phyloP scores from a whole-genome alignment of 805 yeast species.

The Yamadazyma akitaensis region DNA sequence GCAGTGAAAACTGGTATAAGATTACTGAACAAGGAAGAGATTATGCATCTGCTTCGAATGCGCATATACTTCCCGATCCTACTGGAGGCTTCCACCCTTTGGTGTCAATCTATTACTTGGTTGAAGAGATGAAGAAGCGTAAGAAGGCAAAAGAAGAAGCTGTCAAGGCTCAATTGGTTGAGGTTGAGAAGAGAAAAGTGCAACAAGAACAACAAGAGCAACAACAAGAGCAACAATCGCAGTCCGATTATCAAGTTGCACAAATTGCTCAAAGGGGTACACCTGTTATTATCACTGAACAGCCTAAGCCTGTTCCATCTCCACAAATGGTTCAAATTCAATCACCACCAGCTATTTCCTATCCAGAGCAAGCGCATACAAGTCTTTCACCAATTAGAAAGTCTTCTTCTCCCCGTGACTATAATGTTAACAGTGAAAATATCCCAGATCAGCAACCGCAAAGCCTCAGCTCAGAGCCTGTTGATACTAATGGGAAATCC shows the following conservation, averaged over 20 bases:
- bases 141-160: conserved; percentile 58
- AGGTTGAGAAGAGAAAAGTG: conserved; percentile 11
- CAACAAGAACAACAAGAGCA: conserved; percentile 1
- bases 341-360: conserved; percentile 18
- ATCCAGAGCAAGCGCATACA: conserved; percentile 43
- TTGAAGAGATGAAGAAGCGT: conserved; percentile 76
- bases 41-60: conserved; percentile 32
- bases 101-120: conserved; percentile 80
- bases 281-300: conserved; percentile 6
- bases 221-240: background rate
- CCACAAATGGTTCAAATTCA: conserved; percentile 6
- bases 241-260: conserved; percentile 1
- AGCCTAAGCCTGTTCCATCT: conserved; percentile 6
- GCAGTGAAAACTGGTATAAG: conserved; percentile 61
- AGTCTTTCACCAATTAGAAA: conserved; percentile 13
- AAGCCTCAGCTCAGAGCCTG: conserved; percentile 24
- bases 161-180: conserved; percentile 26
- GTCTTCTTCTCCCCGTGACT: conserved; percentile 1
- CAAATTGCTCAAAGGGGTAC: conserved; percentile 6
- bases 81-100: conserved; percentile 86
- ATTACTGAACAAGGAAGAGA: conserved; percentile 36
- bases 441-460: conserved; percentile 32
- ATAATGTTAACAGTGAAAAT: conserved; percentile 18
- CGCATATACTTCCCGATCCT: conserved; percentile 59
- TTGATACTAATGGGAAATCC: conserved; percentile 32